Evolutionary conservation across 1,139 yeast species (phyloP), one percentile per base, ranked within the genome.

Genomic region (Blastobotrys aristatus): DNA sequence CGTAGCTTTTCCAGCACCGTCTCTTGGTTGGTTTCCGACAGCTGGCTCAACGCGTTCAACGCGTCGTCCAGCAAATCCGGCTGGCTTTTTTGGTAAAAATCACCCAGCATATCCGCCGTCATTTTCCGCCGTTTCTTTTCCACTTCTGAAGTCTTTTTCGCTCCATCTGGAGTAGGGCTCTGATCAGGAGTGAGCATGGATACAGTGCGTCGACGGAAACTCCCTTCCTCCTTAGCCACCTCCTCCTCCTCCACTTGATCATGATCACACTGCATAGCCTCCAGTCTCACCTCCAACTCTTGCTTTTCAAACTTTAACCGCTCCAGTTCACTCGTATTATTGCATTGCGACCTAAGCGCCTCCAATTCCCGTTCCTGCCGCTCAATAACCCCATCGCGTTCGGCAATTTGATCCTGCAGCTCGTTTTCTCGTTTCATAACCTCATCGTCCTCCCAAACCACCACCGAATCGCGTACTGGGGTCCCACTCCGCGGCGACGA

Each of bases 371-470:
- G 48, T 33, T 59, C 62, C 40, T 58, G 62, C 37, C 56, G 57
- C 17, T 53, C 53, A 14, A 67, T 58, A 5, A 57, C 44, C 1
- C 57, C 40, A 31, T 66, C 70, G 36, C 59, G 59, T 39, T 66
- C 69, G 1, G 63, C 51, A 18, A 67, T 47, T 42, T 57, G 64
- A 49, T 66, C 70, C 46, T 66, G 69, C 14, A 65, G 47, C 39
- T 66, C 66, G 44, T 65, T 67, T 47, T 66, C 70, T 1, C 67
- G 59, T 13, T 56, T 52, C 36, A 64, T 43, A 31, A 55, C 61
- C 42, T 63, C 69, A 26, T 62, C 68, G 10, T 54, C 47, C 22
- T 30, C 38, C 33, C 26, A 26, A 2, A 29, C 33, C 6, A 33
- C 32, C 32, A 13, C 13, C 7, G 29, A 18, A 36, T 36, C 29